These are phyloP conservation scores for Thraustochytrium striatum DNA, from an alignment of 352 stramenopile species.

Conservation along the genomic window DNA sequence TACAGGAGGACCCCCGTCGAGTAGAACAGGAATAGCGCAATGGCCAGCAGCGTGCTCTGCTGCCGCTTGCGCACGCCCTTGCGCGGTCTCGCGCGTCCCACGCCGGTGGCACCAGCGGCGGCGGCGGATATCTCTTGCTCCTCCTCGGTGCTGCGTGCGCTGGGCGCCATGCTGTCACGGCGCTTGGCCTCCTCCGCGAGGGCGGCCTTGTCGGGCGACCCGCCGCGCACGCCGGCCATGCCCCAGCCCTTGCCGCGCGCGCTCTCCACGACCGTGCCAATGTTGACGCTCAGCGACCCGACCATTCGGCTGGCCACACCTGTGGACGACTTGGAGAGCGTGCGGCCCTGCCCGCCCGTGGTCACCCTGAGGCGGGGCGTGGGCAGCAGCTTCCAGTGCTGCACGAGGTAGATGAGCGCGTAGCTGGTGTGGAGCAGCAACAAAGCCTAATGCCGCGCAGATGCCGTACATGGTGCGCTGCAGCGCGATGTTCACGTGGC, in stretches of 20 bases:
- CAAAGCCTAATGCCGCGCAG: not conserved
- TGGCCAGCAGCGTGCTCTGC: not conserved
- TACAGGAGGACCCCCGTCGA: not conserved
- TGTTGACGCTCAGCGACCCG: no score
- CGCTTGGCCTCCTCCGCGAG: not conserved
- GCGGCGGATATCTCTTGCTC: not conserved
- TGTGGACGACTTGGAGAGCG: no score
- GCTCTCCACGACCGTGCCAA: not conserved
- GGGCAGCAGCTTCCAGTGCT: not conserved
- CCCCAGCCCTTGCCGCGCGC: not conserved
- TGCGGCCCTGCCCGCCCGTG: no score
- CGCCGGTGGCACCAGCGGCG: no score
- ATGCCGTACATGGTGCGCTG: not conserved
- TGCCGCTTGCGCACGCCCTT: not conserved
- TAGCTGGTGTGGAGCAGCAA: not conserved
- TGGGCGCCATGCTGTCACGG: not conserved
- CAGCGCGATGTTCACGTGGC: not conserved
- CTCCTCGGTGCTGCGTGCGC: no score
- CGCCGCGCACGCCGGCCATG: no score
- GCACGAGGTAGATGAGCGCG: not conserved
- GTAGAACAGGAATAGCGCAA: not conserved
- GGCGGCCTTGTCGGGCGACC: slow-evolving; percentile 17
- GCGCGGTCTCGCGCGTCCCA: not conserved
- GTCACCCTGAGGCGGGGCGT: no score
- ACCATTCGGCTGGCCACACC: no score